phyloP scores from a whole-genome alignment of 805 yeast genomes.

The Candida nemodendra region DNA sequence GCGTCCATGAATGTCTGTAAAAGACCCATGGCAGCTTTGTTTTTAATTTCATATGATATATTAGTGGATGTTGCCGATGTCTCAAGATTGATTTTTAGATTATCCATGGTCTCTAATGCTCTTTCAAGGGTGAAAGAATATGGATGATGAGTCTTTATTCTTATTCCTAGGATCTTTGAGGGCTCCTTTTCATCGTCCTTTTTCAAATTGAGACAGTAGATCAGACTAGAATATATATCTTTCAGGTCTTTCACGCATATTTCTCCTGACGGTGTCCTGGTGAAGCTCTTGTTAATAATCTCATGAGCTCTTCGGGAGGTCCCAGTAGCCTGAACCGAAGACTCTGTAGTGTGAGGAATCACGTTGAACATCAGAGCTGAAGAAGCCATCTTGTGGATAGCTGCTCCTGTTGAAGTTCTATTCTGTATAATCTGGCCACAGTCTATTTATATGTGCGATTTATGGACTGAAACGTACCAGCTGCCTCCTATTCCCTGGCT shows the following conservation, averaged over 20 bases:
- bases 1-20: slow-evolving; percentile 56
- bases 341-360: background rate
- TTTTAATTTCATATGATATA: slow-evolving; percentile 52
- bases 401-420: no score
- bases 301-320: slow-evolving; percentile 12
- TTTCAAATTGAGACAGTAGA: slow-evolving; percentile 41
- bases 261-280: slow-evolving; percentile 50
- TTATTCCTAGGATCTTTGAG: slow-evolving; percentile 12
- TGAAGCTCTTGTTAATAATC: slow-evolving; percentile 16
- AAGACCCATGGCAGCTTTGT: slow-evolving; percentile 46
- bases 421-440: no score
- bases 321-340: background rate
- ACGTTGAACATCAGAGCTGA: background rate
- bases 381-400: no score
- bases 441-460: no score
- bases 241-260: slow-evolving; percentile 57
- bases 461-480: no score
- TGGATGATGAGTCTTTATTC: slow-evolving; percentile 35
- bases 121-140: slow-evolving; percentile 51
- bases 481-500: no score
- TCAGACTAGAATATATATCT: slow-evolving; percentile 53
- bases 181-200: slow-evolving; percentile 24
- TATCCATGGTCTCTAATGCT: slow-evolving; percentile 53
- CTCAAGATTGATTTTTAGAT: slow-evolving; percentile 47
- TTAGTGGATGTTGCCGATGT: slow-evolving; percentile 50